These are phyloP conservation scores for Graphiopsis chlorocephala DNA, from an alignment of 2,329 filamentous ascomycete species.

Conservation along the genomic window DNA sequence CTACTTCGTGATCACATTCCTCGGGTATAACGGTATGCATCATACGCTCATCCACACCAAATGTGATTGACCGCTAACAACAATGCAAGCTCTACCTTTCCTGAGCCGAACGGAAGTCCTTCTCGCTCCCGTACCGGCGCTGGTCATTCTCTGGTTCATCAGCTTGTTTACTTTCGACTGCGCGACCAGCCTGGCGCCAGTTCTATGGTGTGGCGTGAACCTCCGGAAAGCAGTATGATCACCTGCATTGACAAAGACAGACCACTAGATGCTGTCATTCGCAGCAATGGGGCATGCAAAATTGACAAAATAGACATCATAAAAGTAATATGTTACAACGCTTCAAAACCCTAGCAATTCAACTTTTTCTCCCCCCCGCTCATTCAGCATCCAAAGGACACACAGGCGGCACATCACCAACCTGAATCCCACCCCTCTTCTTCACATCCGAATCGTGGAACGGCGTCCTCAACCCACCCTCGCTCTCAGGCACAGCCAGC, in stretches of 20 bases:
- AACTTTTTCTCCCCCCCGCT: neutral
- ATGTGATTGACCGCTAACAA: constrained; percentile 17
- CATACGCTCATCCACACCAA: neutral
- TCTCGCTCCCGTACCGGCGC: constrained; percentile 59
- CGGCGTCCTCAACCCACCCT: constrained; percentile 79
- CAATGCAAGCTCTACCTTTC: constrained; percentile 56
- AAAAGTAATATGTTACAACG: neutral
- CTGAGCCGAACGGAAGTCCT: constrained; percentile 65
- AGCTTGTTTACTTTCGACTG: constrained; percentile 53
- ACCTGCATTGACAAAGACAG: neutral
- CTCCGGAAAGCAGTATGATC: constrained; percentile 24
- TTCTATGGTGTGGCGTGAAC: constrained; percentile 49
- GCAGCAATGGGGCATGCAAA: neutral
- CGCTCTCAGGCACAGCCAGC: constrained; percentile 72
- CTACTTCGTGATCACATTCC: constrained; percentile 66
- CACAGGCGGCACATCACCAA: constrained; percentile 70
- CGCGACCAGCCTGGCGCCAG: constrained; percentile 50
- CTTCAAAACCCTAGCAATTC: too few species aligned
- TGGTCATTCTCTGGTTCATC: constrained; percentile 57
- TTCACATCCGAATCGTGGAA: constrained; percentile 76
- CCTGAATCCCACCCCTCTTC: constrained; percentile 83
- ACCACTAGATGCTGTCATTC: neutral
- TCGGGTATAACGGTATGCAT: constrained; percentile 60
- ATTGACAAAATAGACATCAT: neutral
- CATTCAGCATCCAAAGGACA: constrained; percentile 73